A percentile compares a stretch with the other conserved stretches of the same genome.
Conservation (phyloP, 805 yeast species). For the Candida wancherniae region DNA sequence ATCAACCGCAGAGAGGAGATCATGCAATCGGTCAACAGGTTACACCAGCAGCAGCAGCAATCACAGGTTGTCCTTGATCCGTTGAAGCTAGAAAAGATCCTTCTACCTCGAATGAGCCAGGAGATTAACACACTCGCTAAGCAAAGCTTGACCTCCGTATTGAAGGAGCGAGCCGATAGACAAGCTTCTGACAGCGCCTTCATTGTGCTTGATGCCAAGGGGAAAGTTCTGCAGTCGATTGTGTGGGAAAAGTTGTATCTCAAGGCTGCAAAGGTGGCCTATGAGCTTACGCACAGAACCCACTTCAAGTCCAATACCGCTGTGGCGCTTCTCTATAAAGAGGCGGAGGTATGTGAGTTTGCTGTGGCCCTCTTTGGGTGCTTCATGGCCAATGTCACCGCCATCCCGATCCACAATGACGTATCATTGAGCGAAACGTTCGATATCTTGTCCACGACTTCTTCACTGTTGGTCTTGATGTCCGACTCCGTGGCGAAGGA, state of each 20-base stretch:
- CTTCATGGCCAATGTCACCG: conserved; percentile 88
- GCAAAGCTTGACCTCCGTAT: conserved; percentile 64
- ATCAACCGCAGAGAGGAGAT: conserved; percentile 43
- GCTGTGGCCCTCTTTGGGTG: conserved; percentile 85
- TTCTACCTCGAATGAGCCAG: conserved; percentile 52
- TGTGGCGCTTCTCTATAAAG: conserved; percentile 78
- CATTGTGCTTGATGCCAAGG: conserved; percentile 65
- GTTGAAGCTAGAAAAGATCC: conserved; percentile 48
- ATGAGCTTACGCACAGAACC: conserved; percentile 67
- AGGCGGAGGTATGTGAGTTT: conserved; percentile 79
- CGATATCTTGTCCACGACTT: conserved; percentile 67
- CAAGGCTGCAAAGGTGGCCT: conserved; percentile 84
- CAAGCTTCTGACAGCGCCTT: conserved; percentile 66
- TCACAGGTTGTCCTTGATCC: conserved; percentile 24
- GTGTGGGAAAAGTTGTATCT: conserved; percentile 87
- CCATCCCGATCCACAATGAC: conserved; percentile 84
- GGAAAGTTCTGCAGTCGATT: conserved; percentile 71
- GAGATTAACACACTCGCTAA: conserved; percentile 23
- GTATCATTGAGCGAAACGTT: conserved; percentile 64
- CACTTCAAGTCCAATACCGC: conserved; percentile 77
- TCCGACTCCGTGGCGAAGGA: conserved; percentile 76
- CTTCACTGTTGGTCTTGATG: conserved; percentile 70
- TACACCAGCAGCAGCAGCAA: conserved; percentile 30
- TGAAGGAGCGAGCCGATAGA: conserved; percentile 66
- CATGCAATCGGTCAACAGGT: conserved; percentile 31